Evolutionary conservation across 202 grass and related monocot species (phyloP), one percentile per base, ranked within the genome.

Genomic region (Digitaria exilis): DNA sequence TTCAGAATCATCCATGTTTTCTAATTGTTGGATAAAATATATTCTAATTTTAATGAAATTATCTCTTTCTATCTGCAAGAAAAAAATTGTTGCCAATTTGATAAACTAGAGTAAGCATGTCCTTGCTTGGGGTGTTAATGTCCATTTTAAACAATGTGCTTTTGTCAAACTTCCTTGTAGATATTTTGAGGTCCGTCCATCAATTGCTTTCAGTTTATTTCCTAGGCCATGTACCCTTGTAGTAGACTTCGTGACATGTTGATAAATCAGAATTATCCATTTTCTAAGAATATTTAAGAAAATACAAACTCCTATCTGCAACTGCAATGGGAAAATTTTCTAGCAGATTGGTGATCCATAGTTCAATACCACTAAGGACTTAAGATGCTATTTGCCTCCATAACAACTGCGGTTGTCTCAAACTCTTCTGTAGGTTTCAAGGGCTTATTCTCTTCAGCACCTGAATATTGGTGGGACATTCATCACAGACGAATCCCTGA

Each of bases 401-500:
- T 67, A 65, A 77, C 6, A 25, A 80, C 3, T n/a, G 0, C 8
- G 5, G 6, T 41, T 77, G 59, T 81, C 55, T 81, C 57, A 66
- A 67, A 48, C 4, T 85, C 34, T 24, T 28, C 21, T 93, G 55
- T 69, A 98, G 92, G 83, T 98, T 80, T 91, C 92, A 80, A 93
- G 87, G 84, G 90, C 95, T 58, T 89, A 86, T 80, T 98, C 95
- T 82, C 63, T 98, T 66, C 80, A 91, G 84, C 85, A 95, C 54
- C 88, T 98, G 63, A 98, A 98, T 75, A 89, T 95, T 42, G 95
- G 92, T 35, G 95, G 92, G 6, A 98, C 92, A 76, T 98, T 98
- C 31, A 95, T 98, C 80, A 98, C 92, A 12, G 92, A 98, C 64
- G 92, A 98, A 81, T 91, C 95, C 35, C 79, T 95, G 66, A 93